Base-by-base conservation (phyloP, 2,329 filamentous ascomycete species). In the Stagonosporopsis cucurbitacearum region DNA sequence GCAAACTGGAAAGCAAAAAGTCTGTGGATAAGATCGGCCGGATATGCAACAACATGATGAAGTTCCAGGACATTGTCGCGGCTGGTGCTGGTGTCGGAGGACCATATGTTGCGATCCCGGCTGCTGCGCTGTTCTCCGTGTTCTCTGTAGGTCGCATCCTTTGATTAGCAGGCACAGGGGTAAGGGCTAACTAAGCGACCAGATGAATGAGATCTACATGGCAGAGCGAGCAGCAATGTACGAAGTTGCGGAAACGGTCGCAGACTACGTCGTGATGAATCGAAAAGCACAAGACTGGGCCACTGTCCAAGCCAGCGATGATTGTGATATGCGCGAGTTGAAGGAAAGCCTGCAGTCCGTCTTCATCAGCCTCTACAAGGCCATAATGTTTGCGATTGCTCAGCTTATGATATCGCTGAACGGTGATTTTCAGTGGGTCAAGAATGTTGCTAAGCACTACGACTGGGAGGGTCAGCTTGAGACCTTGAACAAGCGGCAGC, bases 391-490 rank as follows among this genome's bases (percentile, higher is more conserved):
- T 3, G 61, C 57, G 11, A 47, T 55, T 2, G 54, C 59, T n/a
- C 61, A 66, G n/a, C 50, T 66, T 15, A 48, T 52, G 20, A 59
- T 61, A 8, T 56, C 59, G 2, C 15, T 58, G 3, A 58, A 58
- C 20, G 54, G 58, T 13, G 49, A 55, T 13, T 61, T 47, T 37
- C 54, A 64, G 13, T 59, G 50, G 33, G 3, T 66, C 40, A 64
- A 61, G 42, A 59, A 59, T 19, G 19, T 59, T 1, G 49, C 49
- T 17, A 66, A 58, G 28, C 46, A 56, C 40, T 66, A 63, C 32
- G 60, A 64, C 17, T 66, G 63, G 63, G 56, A 36, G n/a, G 58
- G 54, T 15, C 57, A 63, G 26, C 48, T 64, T 2, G 46, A 59
- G 36, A 52, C 60, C 0, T 48, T 66, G n/a, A 41, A 57, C 15